Conservation (phyloP, 495 filamentous ascomycete species). For the Neurospora tetraspora region DNA sequence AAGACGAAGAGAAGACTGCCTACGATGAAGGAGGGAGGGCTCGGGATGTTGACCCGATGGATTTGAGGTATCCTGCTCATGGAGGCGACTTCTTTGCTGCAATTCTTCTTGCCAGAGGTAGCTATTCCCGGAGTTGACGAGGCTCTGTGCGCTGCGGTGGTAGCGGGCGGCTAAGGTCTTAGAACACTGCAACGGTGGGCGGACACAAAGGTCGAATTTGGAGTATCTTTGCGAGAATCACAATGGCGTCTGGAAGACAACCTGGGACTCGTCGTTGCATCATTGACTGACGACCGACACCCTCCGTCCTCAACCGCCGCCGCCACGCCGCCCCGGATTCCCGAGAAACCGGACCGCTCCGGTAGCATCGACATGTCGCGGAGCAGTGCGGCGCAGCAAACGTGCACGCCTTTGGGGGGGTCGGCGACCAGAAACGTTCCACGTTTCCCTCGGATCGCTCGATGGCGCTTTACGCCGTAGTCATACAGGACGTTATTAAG, state of each 20-base stretch:
- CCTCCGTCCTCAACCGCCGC: neutral
- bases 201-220: neutral
- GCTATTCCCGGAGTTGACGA: neutral
- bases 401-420: neutral
- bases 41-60: neutral
- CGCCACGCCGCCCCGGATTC: neutral
- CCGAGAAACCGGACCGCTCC: neutral
- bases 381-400: neutral
- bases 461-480: neutral
- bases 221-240: neutral
- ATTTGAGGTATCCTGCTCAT: neutral
- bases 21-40: neutral
- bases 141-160: neutral
- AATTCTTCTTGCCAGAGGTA: neutral
- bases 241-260: neutral
- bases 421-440: neutral
- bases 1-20: neutral
- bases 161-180: neutral
- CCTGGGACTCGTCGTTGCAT: neutral
- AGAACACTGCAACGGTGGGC: neutral
- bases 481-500: neutral
- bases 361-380: neutral
- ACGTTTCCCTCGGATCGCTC: neutral
- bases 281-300: neutral
- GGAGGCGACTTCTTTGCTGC: neutral